Base-by-base conservation (phyloP, 129 eudicot species). In the Rutidosis leptorrhynchoides region DNA sequence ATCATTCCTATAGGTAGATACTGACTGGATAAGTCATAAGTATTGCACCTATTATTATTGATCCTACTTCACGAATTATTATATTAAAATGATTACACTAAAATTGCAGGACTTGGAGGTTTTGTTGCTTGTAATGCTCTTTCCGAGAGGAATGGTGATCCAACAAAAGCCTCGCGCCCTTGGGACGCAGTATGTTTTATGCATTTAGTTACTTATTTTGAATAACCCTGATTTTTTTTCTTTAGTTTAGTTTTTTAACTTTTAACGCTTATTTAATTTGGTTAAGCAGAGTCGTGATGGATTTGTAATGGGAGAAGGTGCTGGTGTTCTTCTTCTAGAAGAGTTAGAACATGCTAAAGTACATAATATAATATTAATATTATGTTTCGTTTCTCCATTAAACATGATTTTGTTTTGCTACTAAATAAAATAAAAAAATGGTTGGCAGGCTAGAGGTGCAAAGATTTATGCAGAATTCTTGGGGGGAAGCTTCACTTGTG, bases 281-380 rank as follows among this genome's bases (percentile, higher is more conserved):
- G 65, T 73, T 14, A 17, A 73, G 10, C 22, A 61, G 86, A 63
- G 58, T 22, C 73, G 86, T 24, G 86, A 82, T 70, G 86, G 86
- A 35, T 82, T 82, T 53, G 86, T 82, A 26, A 77, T 82, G 83
- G 86, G 86, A 28, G 86, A 82, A 70, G 86, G 86, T 43, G 86
- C 86, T 46, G 86, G 86, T 37, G 83, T 78, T 62, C 74, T 82
- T 51, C 57, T 72, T 68, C 48, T 75, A 67, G 79, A 75, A 75
- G 79, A 75, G 64, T 45, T 75, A 37, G 79, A 75, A 58, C 79
- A 75, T 75, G 79, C 79, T 19, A 75, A 75, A 74, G 79, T 75
- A 46, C 32, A 32, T 75, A 19, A 57, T 57, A 65, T 15, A 30
- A 74, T 62, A 49, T 21, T 11, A n/a, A n/a, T n/a, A n/a, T 40